Conservation (phyloP, 148 eudicot genomes). For the Chenopodium berlandieri region DNA sequence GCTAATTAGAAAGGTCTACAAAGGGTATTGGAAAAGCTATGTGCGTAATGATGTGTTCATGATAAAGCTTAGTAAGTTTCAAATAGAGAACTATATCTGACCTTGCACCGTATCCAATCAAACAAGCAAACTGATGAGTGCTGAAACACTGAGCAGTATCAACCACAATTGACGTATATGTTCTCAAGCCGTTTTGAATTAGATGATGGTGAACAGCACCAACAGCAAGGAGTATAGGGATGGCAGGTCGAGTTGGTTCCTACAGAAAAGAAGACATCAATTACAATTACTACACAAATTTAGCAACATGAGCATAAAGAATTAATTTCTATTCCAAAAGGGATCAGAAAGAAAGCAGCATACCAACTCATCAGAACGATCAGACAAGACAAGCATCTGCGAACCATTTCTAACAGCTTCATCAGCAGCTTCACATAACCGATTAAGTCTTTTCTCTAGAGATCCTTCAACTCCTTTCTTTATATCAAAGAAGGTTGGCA, state of each 20-base stretch:
- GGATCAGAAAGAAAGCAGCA: constrained; percentile 20
- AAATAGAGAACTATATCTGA: constrained; percentile 30
- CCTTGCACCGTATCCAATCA: constrained; percentile 99
- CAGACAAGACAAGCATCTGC: constrained; percentile 89
- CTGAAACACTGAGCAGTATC: constrained; percentile 99
- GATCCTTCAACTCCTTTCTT: constrained; percentile 95
- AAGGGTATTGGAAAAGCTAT: neutral
- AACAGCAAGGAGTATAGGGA: constrained; percentile 97
- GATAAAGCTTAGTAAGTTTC: constrained; percentile 5
- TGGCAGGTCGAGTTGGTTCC: constrained; percentile 97
- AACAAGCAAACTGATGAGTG: constrained; percentile 98
- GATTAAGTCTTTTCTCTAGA: constrained; percentile 63
- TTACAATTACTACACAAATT: neutral
- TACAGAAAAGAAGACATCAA: constrained; percentile 25
- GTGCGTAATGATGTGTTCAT: neutral
- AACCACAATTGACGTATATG: constrained; percentile 92
- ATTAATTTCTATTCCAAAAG: neutral
- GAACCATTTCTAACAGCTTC: constrained; percentile 99
- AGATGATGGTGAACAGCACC: constrained; percentile 99
- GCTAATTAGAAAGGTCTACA: neutral
- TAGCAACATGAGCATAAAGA: neutral
- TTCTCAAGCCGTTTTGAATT: constrained; percentile 93
- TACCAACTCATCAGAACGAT: constrained; percentile 92
- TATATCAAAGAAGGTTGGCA: constrained; percentile 81
- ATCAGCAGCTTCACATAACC: constrained; percentile 97